These are phyloP conservation scores for Exophiala viscosa DNA, from an alignment of 2,329 filamentous ascomycete species.

Conservation along the genomic window DNA sequence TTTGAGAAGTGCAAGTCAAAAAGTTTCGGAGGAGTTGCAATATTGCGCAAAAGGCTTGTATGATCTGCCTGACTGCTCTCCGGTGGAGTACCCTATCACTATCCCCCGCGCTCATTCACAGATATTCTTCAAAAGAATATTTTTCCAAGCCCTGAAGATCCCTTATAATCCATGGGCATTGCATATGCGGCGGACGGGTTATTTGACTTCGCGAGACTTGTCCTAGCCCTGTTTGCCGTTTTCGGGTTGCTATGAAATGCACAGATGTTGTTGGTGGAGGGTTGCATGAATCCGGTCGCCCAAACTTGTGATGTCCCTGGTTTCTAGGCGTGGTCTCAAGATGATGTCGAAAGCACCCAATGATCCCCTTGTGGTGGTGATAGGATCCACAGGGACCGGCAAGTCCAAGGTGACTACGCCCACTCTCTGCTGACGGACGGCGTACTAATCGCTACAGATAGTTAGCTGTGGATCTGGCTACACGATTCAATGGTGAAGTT, in stretches of 20 bases:
- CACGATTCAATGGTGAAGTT: constrained; percentile 80
- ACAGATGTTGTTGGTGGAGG: background rate
- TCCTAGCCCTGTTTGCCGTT: too few relatives aligned
- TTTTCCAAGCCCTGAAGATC: too few relatives aligned
- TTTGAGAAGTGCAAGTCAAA: constrained; percentile 1
- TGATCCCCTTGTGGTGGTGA: constrained; percentile 69
- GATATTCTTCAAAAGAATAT: too few relatives aligned
- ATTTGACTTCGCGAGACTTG: too few relatives aligned
- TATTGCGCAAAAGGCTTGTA: background rate
- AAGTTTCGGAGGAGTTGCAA: background rate
- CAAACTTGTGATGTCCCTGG: constrained; percentile 8
- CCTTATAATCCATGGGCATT: too few relatives aligned
- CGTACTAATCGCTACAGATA: constrained; percentile 42
- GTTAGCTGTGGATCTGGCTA: constrained; percentile 86
- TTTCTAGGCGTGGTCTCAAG: constrained; percentile 6
- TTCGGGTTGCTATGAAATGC: too few relatives aligned
- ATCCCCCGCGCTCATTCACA: too few relatives aligned
- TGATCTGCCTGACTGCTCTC: background rate
- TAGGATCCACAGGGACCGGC: constrained; percentile 89
- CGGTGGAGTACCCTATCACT: background rate
- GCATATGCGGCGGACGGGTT: too few relatives aligned
- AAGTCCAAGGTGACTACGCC: constrained; percentile 71
- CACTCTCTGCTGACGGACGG: background rate
- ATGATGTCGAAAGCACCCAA: constrained; percentile 27
- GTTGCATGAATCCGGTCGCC: background rate